Evolutionary conservation across 192 early-diverging fungal species (phyloP).

Genomic region (Gryganskiella cystojenkinii): DNA sequence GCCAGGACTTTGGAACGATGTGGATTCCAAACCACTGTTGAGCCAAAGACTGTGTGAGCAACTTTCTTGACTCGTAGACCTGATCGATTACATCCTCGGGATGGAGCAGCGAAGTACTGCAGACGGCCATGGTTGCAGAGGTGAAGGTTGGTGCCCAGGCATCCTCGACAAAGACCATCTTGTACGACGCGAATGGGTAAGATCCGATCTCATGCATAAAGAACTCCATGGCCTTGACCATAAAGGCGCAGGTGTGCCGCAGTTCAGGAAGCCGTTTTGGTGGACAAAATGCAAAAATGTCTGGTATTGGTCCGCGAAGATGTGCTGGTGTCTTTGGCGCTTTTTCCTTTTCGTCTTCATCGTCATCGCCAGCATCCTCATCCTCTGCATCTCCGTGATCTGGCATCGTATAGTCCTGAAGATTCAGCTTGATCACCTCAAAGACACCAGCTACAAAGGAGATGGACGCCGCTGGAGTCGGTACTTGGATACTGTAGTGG

Average conservation of each 20-base stretch:
- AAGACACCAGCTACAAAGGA: conserved; percentile 74
- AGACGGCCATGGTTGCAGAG: conserved; percentile 86
- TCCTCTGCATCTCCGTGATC: conserved; percentile 26
- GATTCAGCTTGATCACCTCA: conserved; percentile 40
- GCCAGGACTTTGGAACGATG: conserved; percentile 74
- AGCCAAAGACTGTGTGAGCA: conserved; percentile 76
- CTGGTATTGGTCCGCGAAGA: conserved; percentile 50
- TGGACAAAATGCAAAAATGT: conserved; percentile 77
- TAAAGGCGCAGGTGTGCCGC: conserved; percentile 23
- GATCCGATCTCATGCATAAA: conserved; percentile 89
- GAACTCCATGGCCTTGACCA: conserved; percentile 79
- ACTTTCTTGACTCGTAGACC: conserved; percentile 81
- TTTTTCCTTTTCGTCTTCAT: conserved; percentile 8
- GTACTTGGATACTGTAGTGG: conserved; percentile 73
- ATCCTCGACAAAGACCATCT: conserved; percentile 91
- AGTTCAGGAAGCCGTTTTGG: conserved; percentile 73
- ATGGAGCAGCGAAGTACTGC: conserved; percentile 76
- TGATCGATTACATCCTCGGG: conserved; percentile 86
- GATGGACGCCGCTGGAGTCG: conserved; percentile 76
- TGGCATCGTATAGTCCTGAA: conserved; percentile 27
- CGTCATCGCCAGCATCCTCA: conserved; percentile 15
- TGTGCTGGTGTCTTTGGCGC: conserved; percentile 23
- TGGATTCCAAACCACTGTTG: conserved; percentile 97
- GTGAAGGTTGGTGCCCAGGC: conserved; percentile 70
- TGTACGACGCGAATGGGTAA: conserved; percentile 87